Percentiles rank a stretch among this genome's conserved stretches.
Conservation (phyloP, 495 filamentous ascomycete genomes). For the Rhizodiscina lignyota region DNA sequence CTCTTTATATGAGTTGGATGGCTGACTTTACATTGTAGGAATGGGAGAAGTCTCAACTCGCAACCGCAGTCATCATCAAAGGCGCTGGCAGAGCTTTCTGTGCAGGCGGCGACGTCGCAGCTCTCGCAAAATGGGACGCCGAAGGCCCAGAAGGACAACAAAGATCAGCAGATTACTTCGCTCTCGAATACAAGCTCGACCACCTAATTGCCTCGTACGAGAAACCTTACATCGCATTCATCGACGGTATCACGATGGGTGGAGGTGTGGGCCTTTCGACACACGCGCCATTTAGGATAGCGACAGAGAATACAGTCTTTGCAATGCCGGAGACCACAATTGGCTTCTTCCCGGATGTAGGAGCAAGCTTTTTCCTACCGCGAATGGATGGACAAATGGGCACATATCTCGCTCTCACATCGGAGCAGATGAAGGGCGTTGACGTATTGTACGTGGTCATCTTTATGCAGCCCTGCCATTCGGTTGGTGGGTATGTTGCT, state of each 20-base stretch:
- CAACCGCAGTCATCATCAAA: constrained; percentile 84
- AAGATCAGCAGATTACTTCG: constrained; percentile 70
- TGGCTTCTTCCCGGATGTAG: constrained; percentile 96
- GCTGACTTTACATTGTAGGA: constrained; percentile 30
- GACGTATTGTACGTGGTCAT: constrained; percentile 46
- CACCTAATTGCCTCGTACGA: constrained; percentile 87
- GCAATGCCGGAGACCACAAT: constrained; percentile 98
- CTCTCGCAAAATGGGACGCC: constrained; percentile 56
- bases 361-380: constrained; percentile 86
- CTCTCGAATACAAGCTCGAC: constrained; percentile 81
- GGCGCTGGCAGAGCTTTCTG: constrained; percentile 79
- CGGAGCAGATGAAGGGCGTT: constrained; percentile 59
- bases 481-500: too few relatives aligned
- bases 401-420: constrained; percentile 83
- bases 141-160: constrained; percentile 46
- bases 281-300: constrained; percentile 90
- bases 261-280: constrained; percentile 88
- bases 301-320: constrained; percentile 86
- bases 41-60: constrained; percentile 86
- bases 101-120: constrained; percentile 78
- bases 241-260: constrained; percentile 98
- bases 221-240: constrained; percentile 88
- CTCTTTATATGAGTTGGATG: constrained; percentile 8
- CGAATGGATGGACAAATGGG: constrained; percentile 69
- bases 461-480: constrained; percentile 1